phyloP scores from a whole-genome alignment of 2,329 filamentous ascomycete genomes.

The Aspergillus arachidicola region DNA sequence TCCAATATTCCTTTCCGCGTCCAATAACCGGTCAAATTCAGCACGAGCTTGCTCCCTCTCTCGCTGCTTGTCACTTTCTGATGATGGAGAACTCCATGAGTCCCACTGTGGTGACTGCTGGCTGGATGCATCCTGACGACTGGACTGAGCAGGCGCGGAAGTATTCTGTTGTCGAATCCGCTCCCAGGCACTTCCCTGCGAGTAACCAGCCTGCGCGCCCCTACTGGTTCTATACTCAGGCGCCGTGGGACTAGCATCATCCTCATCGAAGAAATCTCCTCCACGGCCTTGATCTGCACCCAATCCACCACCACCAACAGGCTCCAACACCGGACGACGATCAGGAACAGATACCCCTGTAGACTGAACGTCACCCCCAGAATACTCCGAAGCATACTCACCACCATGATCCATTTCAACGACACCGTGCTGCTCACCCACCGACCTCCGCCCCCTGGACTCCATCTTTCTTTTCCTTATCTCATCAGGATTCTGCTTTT shows the following conservation, averaged over 20 bases:
- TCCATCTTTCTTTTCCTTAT: conserved; percentile 23
- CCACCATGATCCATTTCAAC: conserved; percentile 8
- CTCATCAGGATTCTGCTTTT: conserved; percentile 23
- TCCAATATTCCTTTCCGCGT: conserved; percentile 39
- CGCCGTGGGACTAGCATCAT: conserved; percentile 42
- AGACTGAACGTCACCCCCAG: not conserved
- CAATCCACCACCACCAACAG: not conserved
- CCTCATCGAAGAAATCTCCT: conserved; percentile 36
- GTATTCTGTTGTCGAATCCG: conserved; percentile 37
- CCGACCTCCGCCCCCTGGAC: conserved; percentile 11
- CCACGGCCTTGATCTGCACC: conserved; percentile 14
- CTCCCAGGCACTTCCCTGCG: conserved; percentile 40
- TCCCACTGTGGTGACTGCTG: not conserved
- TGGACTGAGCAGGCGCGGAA: conserved; percentile 1
- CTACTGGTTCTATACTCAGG: conserved; percentile 31
- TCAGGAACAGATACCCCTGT: not conserved
- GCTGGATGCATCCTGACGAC: not conserved
- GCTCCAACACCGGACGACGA: not conserved
- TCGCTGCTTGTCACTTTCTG: conserved; percentile 25
- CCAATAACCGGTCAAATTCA: conserved; percentile 48
- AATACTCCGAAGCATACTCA: not conserved
- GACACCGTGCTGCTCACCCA: not conserved
- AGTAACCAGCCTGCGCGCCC: conserved; percentile 5
- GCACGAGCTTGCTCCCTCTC: conserved; percentile 44
- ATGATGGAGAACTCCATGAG: not conserved